phyloP scores from a whole-genome alignment of 179 eudicot genomes.

The Camellia oleifera region DNA sequence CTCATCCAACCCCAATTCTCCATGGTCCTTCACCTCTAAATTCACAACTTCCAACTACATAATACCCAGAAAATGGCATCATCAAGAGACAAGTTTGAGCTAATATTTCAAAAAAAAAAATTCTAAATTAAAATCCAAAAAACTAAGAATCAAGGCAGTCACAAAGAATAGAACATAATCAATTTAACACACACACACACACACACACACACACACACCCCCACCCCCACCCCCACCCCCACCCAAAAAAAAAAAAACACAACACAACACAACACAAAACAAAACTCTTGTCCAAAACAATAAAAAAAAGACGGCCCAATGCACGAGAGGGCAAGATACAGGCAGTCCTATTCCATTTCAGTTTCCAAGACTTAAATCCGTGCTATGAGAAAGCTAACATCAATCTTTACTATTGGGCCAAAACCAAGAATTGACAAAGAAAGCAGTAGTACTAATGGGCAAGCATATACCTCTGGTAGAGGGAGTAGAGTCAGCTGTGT shows the following conservation, averaged over 20 bases:
- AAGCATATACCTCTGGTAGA: constrained; percentile 59
- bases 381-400: too few species aligned
- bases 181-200: neutral
- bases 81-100: constrained; percentile 7
- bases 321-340: too few species aligned
- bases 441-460: neutral
- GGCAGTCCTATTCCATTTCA: too few species aligned
- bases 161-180: neutral
- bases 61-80: constrained; percentile 4
- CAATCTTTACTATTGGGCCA: neutral
- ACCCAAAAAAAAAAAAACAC: neutral
- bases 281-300: neutral
- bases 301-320: too few species aligned
- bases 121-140: constrained; percentile 3
- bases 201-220: neutral
- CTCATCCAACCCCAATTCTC: constrained; percentile 44
- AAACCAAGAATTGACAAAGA: constrained; percentile 11
- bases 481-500: constrained; percentile 73
- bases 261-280: neutral
- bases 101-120: constrained; percentile 3
- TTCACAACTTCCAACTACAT: constrained; percentile 37
- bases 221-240: neutral
- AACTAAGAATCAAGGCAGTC: neutral
- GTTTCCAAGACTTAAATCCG: too few species aligned
- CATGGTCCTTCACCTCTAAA: constrained; percentile 50